phyloP scores from a whole-genome alignment of 441 rosid genomes.

The Aleurites moluccanus region DNA sequence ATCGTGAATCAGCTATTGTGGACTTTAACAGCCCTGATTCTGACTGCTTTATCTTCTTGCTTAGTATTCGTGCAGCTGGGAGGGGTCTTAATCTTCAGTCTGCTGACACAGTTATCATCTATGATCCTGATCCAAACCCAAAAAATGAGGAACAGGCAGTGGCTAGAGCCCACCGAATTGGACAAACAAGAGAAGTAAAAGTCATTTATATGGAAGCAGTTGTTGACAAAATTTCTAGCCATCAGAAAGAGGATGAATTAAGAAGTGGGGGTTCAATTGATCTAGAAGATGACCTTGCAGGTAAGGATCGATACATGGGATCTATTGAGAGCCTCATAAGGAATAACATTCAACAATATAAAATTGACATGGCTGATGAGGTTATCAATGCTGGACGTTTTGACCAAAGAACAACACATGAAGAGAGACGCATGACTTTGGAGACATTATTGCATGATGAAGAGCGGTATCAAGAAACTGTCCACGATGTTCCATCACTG shows the following conservation, averaged over 20 bases:
- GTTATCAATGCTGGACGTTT: constrained; percentile 99
- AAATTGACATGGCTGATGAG: constrained; percentile 99
- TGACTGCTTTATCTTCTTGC: constrained; percentile 94
- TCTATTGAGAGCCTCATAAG: constrained; percentile 99
- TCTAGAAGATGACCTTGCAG: constrained; percentile 96
- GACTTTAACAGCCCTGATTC: constrained; percentile 89
- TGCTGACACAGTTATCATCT: constrained; percentile 97
- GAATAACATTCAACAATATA: constrained; percentile 98
- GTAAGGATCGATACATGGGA: constrained; percentile 97
- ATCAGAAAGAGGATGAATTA: constrained; percentile 94
- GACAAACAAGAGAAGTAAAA: constrained; percentile 96
- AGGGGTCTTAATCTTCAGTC: constrained; percentile 99
- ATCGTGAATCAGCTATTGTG: constrained; percentile 98
- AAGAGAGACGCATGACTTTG: constrained; percentile 96
- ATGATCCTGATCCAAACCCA: constrained; percentile 99
- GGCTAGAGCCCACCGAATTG: constrained; percentile 99
- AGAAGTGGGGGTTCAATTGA: constrained; percentile 85
- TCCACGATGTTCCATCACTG: constrained; percentile 97
- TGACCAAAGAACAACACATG: constrained; percentile 99
- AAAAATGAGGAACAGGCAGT: constrained; percentile 99
- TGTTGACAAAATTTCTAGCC: constrained; percentile 86
- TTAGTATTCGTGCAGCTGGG: constrained; percentile 99
- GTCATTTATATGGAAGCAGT: constrained; percentile 99
- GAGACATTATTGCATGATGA: constrained; percentile 98
- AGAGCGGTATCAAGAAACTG: constrained; percentile 95